These are phyloP conservation scores for Ajuga reptans DNA, from an alignment of 305 asterid genomes.

Conservation along the genomic window DNA sequence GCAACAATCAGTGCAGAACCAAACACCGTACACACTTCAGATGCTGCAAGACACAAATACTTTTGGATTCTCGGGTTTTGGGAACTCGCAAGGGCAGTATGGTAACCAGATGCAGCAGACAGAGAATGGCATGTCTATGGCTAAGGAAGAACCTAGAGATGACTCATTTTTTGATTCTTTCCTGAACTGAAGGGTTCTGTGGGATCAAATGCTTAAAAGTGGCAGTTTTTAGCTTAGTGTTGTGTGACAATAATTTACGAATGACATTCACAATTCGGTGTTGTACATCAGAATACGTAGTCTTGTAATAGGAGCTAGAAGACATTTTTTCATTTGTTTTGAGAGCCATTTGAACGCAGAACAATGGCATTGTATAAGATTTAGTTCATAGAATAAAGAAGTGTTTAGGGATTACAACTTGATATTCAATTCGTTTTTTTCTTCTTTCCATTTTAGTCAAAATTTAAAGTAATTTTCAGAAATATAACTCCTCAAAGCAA, in stretches of 20 bases:
- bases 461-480: not conserved
- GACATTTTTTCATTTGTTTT: slow-evolving; percentile 28
- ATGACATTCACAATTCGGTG: slow-evolving; percentile 10
- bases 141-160: slow-evolving; percentile 64
- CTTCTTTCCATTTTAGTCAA: not conserved
- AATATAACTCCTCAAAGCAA: not conserved
- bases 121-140: slow-evolving; percentile 26
- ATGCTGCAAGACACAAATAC: slow-evolving; percentile 47
- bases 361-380: slow-evolving; percentile 13
- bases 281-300: slow-evolving; percentile 24
- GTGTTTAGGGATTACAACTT: slow-evolving; percentile 15
- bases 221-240: slow-evolving; percentile 4
- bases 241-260: slow-evolving; percentile 1
- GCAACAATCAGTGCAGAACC: slow-evolving; percentile 31
- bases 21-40: slow-evolving; percentile 58
- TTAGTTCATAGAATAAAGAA: slow-evolving; percentile 22
- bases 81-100: slow-evolving; percentile 31
- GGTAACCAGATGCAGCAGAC: slow-evolving; percentile 36
- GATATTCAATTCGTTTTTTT: not conserved
- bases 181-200: slow-evolving; percentile 32
- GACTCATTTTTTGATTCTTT: slow-evolving; percentile 45
- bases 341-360: slow-evolving; percentile 18
- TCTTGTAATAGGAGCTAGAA: slow-evolving; percentile 22
- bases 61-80: slow-evolving; percentile 39
- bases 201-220: not conserved